Conservation (phyloP, 768 basidiomycete species). For the Kwoniella botswanensis region DNA sequence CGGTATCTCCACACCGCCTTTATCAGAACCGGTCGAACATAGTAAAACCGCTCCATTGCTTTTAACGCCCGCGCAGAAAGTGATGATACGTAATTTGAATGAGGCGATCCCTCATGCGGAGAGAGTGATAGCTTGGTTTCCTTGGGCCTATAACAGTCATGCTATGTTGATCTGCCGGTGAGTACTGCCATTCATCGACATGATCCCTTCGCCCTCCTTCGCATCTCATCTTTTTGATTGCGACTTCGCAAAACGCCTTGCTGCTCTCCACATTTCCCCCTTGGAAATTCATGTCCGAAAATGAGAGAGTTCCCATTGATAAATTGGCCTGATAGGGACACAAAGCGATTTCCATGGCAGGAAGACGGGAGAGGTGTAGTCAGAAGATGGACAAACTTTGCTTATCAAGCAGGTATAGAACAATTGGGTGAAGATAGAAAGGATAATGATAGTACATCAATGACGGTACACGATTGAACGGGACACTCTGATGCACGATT, state of each 20-base stretch:
- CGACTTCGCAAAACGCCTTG: too few species aligned
- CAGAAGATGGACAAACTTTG: slow-evolving; percentile 41
- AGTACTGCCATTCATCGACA: slow-evolving; percentile 14
- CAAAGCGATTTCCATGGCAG: slow-evolving; percentile 40
- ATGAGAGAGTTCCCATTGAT: neutral
- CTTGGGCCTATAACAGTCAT: slow-evolving; percentile 51
- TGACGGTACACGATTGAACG: neutral
- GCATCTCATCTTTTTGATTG: neutral
- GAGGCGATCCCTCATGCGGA: slow-evolving; percentile 38
- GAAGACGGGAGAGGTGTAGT: slow-evolving; percentile 54
- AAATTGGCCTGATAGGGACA: slow-evolving; percentile 31
- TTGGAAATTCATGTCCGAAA: neutral
- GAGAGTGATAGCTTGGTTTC: slow-evolving; percentile 53
- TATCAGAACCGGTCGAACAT: slow-evolving; percentile 11
- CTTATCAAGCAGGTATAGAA: slow-evolving; percentile 22
- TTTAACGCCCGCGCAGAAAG: slow-evolving; percentile 38
- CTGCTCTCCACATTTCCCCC: neutral
- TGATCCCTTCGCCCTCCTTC: neutral
- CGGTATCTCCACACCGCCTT: slow-evolving; percentile 19
- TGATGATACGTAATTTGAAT: slow-evolving; percentile 45
- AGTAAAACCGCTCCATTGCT: slow-evolving; percentile 30
- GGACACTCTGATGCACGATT: neutral
- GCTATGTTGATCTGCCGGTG: slow-evolving; percentile 50
- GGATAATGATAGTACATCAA: neutral
- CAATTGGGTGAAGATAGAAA: neutral